phyloP scores from a whole-genome alignment of 768 basidiomycete genomes.

The Sarcodon aspratus region DNA sequence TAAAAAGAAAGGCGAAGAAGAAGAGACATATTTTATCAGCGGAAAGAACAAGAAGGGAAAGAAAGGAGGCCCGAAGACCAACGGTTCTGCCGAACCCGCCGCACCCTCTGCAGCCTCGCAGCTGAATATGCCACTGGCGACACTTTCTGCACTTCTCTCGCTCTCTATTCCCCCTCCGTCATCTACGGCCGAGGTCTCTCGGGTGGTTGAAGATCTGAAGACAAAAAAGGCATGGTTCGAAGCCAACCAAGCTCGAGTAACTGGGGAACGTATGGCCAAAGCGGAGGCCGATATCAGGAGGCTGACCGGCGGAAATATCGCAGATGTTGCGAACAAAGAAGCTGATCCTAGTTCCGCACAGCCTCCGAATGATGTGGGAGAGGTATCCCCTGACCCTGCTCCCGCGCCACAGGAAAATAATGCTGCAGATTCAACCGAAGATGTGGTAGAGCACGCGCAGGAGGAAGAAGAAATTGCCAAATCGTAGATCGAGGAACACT shows the following conservation, averaged over 20 bases:
- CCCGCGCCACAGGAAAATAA: background rate
- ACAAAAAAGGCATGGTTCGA: conserved; percentile 93
- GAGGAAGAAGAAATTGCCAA: no score
- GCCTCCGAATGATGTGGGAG: background rate
- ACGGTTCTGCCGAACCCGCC: conserved; percentile 10
- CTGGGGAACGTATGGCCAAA: conserved; percentile 70
- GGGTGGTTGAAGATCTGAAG: conserved; percentile 81
- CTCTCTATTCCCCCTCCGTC: conserved; percentile 88
- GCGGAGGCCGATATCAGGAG: conserved; percentile 67
- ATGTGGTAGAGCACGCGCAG: no score
- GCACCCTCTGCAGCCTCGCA: conserved; percentile 26
- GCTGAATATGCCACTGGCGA: conserved; percentile 76
- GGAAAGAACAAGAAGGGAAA: conserved; percentile 51
- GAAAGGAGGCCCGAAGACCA: conserved; percentile 28
- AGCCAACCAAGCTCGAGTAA: conserved; percentile 79
- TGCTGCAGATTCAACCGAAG: background rate
- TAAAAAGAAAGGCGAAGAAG: conserved; percentile 94
- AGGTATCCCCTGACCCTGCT: background rate
- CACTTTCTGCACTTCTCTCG: conserved; percentile 75
- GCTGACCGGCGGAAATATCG: conserved; percentile 19
- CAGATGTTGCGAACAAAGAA: background rate
- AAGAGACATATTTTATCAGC: conserved; percentile 71
- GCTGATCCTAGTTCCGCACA: no score
- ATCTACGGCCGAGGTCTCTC: conserved; percentile 62
- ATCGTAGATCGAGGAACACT: no score